Conservation (phyloP, 2,329 filamentous ascomycete genomes). For the Mollisia scopiformis region DNA sequence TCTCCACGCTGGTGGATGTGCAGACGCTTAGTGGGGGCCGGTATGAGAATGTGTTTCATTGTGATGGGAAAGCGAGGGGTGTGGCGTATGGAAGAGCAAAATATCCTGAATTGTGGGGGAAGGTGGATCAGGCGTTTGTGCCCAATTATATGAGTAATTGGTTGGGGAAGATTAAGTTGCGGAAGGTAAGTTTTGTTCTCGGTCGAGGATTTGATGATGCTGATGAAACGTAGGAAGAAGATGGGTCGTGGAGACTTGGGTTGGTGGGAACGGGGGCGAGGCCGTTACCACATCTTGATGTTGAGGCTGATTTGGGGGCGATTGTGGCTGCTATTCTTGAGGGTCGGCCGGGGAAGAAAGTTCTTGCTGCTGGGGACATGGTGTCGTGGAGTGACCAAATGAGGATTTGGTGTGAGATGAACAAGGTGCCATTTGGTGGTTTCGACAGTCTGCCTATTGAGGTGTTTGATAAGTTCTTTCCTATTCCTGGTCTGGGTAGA, state of each 20-base stretch:
- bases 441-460: conserved; percentile 23
- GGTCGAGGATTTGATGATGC: background rate
- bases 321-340: conserved; percentile 32
- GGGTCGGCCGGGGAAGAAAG: conserved; percentile 28
- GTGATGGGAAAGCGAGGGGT: conserved; percentile 37
- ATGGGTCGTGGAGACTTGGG: conserved; percentile 30
- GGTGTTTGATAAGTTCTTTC: conserved; percentile 32
- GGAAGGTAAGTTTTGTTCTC: conserved; percentile 13
- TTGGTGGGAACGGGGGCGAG: conserved; percentile 29
- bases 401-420: conserved; percentile 22
- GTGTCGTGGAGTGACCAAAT: conserved; percentile 23
- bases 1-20: conserved; percentile 41
- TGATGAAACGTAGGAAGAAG: conserved; percentile 12
- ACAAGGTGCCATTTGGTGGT: conserved; percentile 15
- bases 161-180: conserved; percentile 14
- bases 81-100: conserved; percentile 35
- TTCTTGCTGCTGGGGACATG: conserved; percentile 14
- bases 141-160: conserved; percentile 33
- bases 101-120: conserved; percentile 34
- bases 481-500: conserved; percentile 22
- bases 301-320: conserved; percentile 15
- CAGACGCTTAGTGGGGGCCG: conserved; percentile 44
- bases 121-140: conserved; percentile 38
- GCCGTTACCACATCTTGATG: conserved; percentile 21
- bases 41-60: conserved; percentile 45